Conservation (phyloP, 2,329 filamentous ascomycete species). For the Cladophialophora immunda region DNA sequence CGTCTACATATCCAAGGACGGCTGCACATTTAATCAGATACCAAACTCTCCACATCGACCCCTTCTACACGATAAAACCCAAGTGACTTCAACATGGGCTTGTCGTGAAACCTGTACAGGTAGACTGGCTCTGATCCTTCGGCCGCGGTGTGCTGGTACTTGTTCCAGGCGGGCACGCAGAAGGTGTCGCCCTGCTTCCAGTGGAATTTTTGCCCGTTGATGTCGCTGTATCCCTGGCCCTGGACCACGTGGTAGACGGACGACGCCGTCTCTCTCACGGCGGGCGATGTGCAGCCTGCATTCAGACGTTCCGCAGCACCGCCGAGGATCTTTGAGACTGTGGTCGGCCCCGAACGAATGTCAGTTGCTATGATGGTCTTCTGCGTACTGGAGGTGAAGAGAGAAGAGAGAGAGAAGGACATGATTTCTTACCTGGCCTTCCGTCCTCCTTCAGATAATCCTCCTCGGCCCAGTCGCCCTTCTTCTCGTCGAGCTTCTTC, state of each 20-base stretch:
- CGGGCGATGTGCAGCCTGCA: conserved; percentile 48
- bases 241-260: conserved; percentile 63
- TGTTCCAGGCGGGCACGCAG: conserved; percentile 62
- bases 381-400: not conserved
- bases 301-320: conserved; percentile 57
- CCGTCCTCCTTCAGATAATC: conserved; percentile 50
- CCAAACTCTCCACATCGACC: conserved; percentile 52
- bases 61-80: conserved; percentile 59
- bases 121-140: conserved; percentile 51
- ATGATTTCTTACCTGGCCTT: conserved; percentile 25
- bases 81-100: conserved; percentile 61
- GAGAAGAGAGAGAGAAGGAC: not conserved
- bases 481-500: conserved; percentile 49
- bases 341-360: conserved; percentile 6
- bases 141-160: conserved; percentile 58
- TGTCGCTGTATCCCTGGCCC: conserved; percentile 50
- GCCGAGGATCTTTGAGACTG: conserved; percentile 53
- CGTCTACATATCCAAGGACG: not conserved
- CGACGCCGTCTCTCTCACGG: conserved; percentile 60
- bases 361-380: not conserved
- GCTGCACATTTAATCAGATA: conserved; percentile 41
- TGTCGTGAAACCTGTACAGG: conserved; percentile 61
- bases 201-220: conserved; percentile 48
- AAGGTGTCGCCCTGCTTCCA: conserved; percentile 61
- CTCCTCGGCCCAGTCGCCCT: conserved; percentile 44